Base-by-base conservation (phyloP, 192 early-diverging fungal species). In the Lunasporangiospora selenospora region DNA sequence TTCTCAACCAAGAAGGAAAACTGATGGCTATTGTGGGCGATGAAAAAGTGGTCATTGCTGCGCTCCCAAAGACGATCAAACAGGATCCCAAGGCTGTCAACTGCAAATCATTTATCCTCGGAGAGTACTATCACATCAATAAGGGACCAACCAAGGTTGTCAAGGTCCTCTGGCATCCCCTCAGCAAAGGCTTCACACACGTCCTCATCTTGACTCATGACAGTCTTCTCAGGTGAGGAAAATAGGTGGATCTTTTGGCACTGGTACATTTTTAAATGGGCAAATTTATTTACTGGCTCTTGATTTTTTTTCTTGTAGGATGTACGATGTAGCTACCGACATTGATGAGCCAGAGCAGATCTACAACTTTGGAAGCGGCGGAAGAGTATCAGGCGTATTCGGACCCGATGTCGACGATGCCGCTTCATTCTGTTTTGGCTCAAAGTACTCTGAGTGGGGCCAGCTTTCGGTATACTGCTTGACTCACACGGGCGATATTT, bases 101-200 rank as follows among this genome's bases (percentile, higher is more conserved):
- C 21, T 61, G 58, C 60, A 73, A 73, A 26, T 61, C 69, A 23
- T 73, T 63, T 56, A 33, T 49, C 3, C 48, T 75, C 73, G 43
- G 82, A 76, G 26, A 77, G 41, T 70, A 58, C 67, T 19, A 70
- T 36, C 58, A 77, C 45, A 48, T 65, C 56, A 31, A 63, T 51
- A 56, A 62, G 18, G 48, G 66, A 37, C 50, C 77, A 18, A 77
- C 77, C 39, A 80, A 81, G 5, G 77, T 90, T 5, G 76, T 81
- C 6, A 90, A 94, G 54, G 85, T 87, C 10, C 79, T 80, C 27
- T 95, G 94, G 94, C 94, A 94, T 45, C 88, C 91, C 21, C 71
- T 94, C 56, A 91, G 89, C 46, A 80, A 87, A 29, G 78, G 52
- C n/a, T 78, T 81, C 43, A 76, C 81, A 6, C 92, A 95, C 54